Percentiles rank a stretch among this genome's conserved stretches.
Evolutionary conservation across 352 stramenopile species (phyloP).

Genomic region (Phytophthora hibernalis): DNA sequence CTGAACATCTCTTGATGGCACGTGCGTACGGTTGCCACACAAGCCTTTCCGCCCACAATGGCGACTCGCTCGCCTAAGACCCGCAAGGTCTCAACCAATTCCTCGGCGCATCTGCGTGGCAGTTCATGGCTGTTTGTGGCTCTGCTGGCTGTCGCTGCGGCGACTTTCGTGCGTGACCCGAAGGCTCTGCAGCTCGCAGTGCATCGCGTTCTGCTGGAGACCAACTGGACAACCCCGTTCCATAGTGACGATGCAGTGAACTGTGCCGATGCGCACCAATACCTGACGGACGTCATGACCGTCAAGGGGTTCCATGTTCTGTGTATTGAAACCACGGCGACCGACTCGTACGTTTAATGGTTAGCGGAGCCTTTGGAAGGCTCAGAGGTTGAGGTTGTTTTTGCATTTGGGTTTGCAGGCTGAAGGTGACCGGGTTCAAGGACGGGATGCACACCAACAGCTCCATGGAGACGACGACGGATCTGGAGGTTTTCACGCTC

Average conservation of each 20-base stretch:
- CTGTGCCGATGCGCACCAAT: slow-evolving; percentile 46
- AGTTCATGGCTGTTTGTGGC: slow-evolving; percentile 27
- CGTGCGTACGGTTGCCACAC: not conserved
- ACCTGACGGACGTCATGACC: slow-evolving; percentile 59
- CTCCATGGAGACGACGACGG: slow-evolving; percentile 43
- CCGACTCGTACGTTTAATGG: slow-evolving; percentile 46
- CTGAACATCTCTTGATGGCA: slow-evolving; percentile 1
- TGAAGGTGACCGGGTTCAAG: slow-evolving; percentile 64
- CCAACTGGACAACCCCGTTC: not conserved
- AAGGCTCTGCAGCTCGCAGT: slow-evolving; percentile 21
- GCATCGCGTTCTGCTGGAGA: slow-evolving; percentile 11
- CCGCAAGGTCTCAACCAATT: not conserved
- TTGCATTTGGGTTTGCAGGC: slow-evolving; percentile 25
- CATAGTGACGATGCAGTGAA: slow-evolving; percentile 26
- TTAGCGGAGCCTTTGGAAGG: not conserved
- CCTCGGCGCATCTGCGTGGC: slow-evolving; percentile 4
- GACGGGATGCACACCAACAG: slow-evolving; percentile 50
- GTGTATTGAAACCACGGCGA: slow-evolving; percentile 55
- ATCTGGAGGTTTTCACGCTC: slow-evolving; percentile 44
- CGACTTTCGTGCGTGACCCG: slow-evolving; percentile 26
- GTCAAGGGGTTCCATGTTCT: slow-evolving; percentile 82
- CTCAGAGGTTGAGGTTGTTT: not conserved
- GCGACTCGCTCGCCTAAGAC: not conserved
- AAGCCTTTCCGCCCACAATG: not conserved
- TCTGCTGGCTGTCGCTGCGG: slow-evolving; percentile 26